phyloP scores from a whole-genome alignment of 148 eudicot species.

The Tetragonia tetragonoides region DNA sequence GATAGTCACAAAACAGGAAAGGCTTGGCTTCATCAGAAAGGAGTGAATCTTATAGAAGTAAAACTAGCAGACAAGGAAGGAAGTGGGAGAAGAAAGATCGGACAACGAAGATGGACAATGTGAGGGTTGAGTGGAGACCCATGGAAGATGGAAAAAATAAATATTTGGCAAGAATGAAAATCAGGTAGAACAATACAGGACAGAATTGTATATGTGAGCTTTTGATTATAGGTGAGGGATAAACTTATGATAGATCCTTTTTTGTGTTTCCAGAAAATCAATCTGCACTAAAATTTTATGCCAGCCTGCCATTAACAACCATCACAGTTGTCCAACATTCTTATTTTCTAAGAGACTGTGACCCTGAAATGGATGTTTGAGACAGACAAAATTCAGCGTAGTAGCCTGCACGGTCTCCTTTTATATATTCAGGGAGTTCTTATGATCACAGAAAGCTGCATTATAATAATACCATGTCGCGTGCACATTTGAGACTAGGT shows the following conservation, averaged over 20 bases:
- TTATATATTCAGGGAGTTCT: background rate
- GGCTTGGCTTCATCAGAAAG: conserved; percentile 18
- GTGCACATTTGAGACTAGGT: background rate
- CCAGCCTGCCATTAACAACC: conserved; percentile 2
- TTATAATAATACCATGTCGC: conserved; percentile 7
- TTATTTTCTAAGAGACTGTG: background rate
- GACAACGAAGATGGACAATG: conserved; percentile 23
- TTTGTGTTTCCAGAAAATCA: background rate
- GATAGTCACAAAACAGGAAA: conserved; percentile 18
- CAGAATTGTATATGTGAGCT: background rate
- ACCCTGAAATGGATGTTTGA: background rate
- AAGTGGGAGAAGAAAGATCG: conserved; percentile 26
- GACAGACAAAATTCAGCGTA: background rate
- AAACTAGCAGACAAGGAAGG: conserved; percentile 24
- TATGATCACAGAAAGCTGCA: background rate
- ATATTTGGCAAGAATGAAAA: background rate
- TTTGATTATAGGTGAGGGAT: too few species aligned
- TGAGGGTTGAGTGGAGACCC: conserved; percentile 31
- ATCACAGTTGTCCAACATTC: background rate
- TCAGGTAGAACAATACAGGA: conserved; percentile 12
- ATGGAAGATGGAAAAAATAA: conserved; percentile 4
- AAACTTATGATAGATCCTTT: too few species aligned
- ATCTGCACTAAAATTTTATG: background rate
- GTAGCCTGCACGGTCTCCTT: conserved; percentile 33
- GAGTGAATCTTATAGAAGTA: conserved; percentile 15